Conservation (phyloP, 2,329 filamentous ascomycete genomes). For the Aspergillus terreus region DNA sequence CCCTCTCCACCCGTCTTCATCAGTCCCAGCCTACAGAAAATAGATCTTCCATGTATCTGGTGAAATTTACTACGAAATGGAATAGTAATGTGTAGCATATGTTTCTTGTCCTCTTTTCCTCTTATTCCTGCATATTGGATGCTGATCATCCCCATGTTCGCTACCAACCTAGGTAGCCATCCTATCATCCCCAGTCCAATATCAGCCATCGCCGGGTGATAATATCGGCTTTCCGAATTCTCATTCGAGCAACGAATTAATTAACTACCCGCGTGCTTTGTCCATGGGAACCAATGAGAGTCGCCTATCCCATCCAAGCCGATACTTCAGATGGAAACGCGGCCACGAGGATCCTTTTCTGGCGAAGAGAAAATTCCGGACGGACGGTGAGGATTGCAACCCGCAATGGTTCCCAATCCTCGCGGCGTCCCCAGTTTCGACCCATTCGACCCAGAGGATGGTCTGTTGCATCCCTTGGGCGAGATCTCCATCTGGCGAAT, state of each 20-base stretch:
- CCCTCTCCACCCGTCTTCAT: slow-evolving; percentile 9
- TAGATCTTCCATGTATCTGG: no score
- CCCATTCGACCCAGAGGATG: slow-evolving; percentile 17
- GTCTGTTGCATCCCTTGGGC: slow-evolving; percentile 11
- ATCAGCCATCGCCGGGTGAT: slow-evolving; percentile 5
- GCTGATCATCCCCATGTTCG: background rate
- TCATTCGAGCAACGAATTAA: background rate
- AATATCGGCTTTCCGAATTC: slow-evolving; percentile 3
- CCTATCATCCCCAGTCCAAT: background rate
- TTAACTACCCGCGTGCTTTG: slow-evolving; percentile 14
- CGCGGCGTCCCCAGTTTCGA: slow-evolving; percentile 4
- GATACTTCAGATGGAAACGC: slow-evolving; percentile 1
- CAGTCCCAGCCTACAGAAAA: background rate
- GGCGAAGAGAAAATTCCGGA: background rate
- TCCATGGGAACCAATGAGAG: slow-evolving; percentile 8
- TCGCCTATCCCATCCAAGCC: background rate
- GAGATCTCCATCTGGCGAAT: slow-evolving; percentile 17
- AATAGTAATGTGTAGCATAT: no score
- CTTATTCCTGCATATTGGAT: background rate
- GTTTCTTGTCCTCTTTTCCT: background rate
- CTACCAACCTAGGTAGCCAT: background rate
- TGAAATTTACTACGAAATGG: no score
- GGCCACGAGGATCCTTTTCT: background rate
- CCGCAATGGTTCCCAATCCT: background rate
- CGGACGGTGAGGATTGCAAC: background rate